Conservation (phyloP, 2,329 filamentous ascomycete species). For the Arachnopeziza araneosa region DNA sequence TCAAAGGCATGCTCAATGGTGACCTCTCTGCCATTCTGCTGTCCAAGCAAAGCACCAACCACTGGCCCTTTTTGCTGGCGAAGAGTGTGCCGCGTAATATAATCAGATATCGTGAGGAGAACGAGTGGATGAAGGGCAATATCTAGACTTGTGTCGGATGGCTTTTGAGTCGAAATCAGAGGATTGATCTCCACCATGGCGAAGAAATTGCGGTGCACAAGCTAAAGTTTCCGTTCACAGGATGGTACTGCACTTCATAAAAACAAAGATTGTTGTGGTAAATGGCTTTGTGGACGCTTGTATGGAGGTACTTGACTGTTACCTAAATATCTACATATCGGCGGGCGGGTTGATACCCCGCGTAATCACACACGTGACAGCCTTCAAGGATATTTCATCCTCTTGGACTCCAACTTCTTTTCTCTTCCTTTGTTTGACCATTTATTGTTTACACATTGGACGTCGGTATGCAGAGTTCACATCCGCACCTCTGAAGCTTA, state of each 20-base stretch:
- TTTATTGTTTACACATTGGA: too few species aligned
- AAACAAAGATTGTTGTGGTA: too few species aligned
- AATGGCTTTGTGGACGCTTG: too few species aligned
- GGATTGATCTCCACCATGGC: constrained; percentile 40
- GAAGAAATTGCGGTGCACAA: not conserved
- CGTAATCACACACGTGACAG: too few species aligned
- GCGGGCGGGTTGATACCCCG: too few species aligned
- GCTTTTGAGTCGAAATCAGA: constrained; percentile 60
- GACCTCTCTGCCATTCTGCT: constrained; percentile 84
- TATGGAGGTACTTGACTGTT: not conserved
- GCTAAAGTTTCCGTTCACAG: too few species aligned
- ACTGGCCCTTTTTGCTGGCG: constrained; percentile 70
- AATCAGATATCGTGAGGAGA: constrained; percentile 93
- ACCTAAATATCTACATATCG: too few species aligned
- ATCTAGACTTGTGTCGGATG: constrained; percentile 61
- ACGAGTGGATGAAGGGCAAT: constrained; percentile 88
- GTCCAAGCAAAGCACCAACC: constrained; percentile 81
- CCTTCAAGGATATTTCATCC: too few species aligned
- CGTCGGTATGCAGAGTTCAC: too few species aligned
- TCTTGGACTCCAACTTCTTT: too few species aligned
- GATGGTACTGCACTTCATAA: too few species aligned
- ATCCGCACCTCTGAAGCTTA: not conserved
- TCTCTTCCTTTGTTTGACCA: too few species aligned
- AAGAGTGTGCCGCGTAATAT: constrained; percentile 85
- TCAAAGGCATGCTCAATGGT: constrained; percentile 94